Conservation (phyloP, 108 stramenopile genomes). For the Epithemia pelagica region DNA sequence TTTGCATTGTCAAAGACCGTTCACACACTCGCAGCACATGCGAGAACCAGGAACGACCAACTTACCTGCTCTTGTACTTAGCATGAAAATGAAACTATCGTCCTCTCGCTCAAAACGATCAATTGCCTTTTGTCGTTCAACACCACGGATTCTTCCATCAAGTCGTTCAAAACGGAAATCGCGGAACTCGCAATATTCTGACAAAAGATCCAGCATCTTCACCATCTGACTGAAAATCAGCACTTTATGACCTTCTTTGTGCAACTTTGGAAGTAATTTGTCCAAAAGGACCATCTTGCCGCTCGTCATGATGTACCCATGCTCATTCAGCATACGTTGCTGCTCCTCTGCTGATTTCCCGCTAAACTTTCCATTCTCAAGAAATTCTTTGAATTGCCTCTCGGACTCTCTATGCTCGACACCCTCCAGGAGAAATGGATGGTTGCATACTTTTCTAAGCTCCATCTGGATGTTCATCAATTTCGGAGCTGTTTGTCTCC, state of each 20-base stretch:
- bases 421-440: slow-evolving; percentile 94
- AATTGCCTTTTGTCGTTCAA: slow-evolving; percentile 96
- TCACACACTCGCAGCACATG: slow-evolving; percentile 36
- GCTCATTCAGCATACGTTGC: slow-evolving; percentile 67
- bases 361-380: slow-evolving; percentile 53
- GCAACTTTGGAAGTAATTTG: slow-evolving; percentile 96
- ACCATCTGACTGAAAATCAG: slow-evolving; percentile 96
- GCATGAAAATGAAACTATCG: slow-evolving; percentile 88
- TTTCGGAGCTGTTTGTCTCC: slow-evolving; percentile 65
- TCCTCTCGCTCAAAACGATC: slow-evolving; percentile 91
- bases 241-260: slow-evolving; percentile 94
- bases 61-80: slow-evolving; percentile 50
- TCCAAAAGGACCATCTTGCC: slow-evolving; percentile 99
- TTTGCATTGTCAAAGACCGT: too few species aligned
- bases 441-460: slow-evolving; percentile 97
- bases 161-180: slow-evolving; percentile 86
- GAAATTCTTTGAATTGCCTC: slow-evolving; percentile 64
- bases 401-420: slow-evolving; percentile 91
- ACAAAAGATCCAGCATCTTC: slow-evolving; percentile 91
- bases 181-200: slow-evolving; percentile 90
- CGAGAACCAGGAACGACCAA: not conserved
- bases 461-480: slow-evolving; percentile 99
- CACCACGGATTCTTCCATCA: slow-evolving; percentile 84
- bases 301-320: slow-evolving; percentile 79
- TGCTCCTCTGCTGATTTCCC: slow-evolving; percentile 71